A percentile compares a stretch with the other conserved stretches of the same genome.
Evolutionary conservation across 257 asterid genomes (phyloP).

Genomic region (Solanum corneliomulleri): DNA sequence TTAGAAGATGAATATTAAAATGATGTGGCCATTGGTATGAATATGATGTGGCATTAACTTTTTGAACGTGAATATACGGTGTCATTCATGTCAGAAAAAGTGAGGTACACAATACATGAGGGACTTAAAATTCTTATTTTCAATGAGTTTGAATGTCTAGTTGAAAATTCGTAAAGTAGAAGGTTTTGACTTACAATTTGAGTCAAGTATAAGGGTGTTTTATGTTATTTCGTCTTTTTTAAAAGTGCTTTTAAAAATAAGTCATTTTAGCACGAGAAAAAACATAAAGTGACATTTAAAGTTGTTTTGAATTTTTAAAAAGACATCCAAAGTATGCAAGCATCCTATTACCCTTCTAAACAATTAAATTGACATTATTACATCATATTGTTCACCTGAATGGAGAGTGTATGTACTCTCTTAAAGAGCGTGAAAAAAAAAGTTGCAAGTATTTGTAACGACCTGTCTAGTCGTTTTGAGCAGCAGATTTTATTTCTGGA

Average conservation of each 20-base stretch:
- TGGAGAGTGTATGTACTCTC: too few relatives aligned
- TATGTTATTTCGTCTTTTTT: neutral
- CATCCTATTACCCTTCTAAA: too few relatives aligned
- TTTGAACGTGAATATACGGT: neutral
- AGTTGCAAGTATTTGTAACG: too few relatives aligned
- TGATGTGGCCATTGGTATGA: neutral
- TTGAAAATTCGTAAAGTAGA: neutral
- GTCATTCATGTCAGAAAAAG: neutral
- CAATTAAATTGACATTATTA: too few relatives aligned
- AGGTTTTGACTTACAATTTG: neutral
- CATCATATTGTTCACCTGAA: too few relatives aligned
- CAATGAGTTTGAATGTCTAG: neutral
- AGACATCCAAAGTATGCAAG: too few relatives aligned
- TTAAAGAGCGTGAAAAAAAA: too few relatives aligned
- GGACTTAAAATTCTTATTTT: neutral
- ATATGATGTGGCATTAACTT: neutral
- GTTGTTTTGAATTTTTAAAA: too few relatives aligned
- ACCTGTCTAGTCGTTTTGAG: too few relatives aligned
- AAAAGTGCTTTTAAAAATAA: too few relatives aligned
- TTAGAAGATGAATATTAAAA: neutral
- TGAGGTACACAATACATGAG: neutral
- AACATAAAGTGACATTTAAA: too few relatives aligned
- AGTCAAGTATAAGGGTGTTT: neutral
- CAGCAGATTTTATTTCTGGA: too few relatives aligned
- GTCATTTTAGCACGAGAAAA: neutral